Evolutionary conservation across 83 land plant genomes (phyloP).

Genomic region (Picea abies): DNA sequence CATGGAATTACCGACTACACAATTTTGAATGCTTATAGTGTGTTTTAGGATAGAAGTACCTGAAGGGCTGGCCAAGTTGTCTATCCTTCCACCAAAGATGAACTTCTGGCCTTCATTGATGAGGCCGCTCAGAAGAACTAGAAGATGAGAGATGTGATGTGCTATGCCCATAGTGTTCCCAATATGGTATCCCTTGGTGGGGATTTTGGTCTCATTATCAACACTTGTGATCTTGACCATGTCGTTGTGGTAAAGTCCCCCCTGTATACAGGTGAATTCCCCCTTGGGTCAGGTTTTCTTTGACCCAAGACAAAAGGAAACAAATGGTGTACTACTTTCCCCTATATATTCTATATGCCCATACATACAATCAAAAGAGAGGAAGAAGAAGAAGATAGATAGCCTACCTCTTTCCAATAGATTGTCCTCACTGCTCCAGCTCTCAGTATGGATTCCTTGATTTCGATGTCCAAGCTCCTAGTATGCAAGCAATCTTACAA

Average conservation of each 20-base stretch:
- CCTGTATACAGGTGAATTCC: too few species aligned
- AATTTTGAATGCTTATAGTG: slow-evolving; percentile 23
- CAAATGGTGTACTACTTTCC: too few species aligned
- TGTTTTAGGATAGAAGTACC: slow-evolving; percentile 36
- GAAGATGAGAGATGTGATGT: slow-evolving; percentile 43
- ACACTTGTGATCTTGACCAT: background rate
- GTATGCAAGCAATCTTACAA: too few species aligned
- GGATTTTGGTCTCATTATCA: background rate
- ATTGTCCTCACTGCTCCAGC: too few species aligned
- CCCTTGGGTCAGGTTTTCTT: too few species aligned
- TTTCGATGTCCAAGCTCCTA: too few species aligned
- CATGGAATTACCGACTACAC: slow-evolving; percentile 16
- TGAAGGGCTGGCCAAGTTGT: slow-evolving; percentile 39
- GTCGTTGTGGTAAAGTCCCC: background rate
- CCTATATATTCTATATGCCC: too few species aligned
- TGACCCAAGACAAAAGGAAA: too few species aligned
- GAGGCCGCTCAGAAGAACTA: slow-evolving; percentile 21
- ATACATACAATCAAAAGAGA: too few species aligned
- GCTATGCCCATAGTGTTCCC: slow-evolving; percentile 23
- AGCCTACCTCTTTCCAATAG: too few species aligned
- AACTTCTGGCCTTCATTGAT: slow-evolving; percentile 41
- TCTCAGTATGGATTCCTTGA: too few species aligned
- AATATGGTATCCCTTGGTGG: slow-evolving; percentile 18
- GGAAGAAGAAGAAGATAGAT: too few species aligned
- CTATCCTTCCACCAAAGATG: slow-evolving; percentile 37